These are phyloP conservation scores for Piper betle DNA, from an alignment of 164 flowering plant species.

Conservation along the genomic window DNA sequence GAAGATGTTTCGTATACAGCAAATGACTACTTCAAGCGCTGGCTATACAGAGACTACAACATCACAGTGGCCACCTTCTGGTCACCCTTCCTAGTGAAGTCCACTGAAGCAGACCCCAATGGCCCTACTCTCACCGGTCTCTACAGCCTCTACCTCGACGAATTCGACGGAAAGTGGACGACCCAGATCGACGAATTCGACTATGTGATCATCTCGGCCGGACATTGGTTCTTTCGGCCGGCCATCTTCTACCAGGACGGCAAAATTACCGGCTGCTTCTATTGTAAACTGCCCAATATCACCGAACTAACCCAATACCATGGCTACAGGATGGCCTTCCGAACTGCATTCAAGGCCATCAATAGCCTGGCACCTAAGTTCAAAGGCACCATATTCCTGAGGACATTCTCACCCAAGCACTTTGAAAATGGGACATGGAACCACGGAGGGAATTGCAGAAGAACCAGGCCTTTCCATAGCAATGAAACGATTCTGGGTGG, in stretches of 20 bases:
- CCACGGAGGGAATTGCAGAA: slow-evolving; percentile 53
- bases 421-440: slow-evolving; percentile 59
- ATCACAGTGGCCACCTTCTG: slow-evolving; percentile 47
- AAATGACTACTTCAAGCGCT: slow-evolving; percentile 16
- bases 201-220: slow-evolving; percentile 46
- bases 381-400: slow-evolving; percentile 31
- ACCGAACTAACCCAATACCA: slow-evolving; percentile 29
- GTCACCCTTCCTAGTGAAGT: slow-evolving; percentile 47
- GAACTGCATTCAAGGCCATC: slow-evolving; percentile 44
- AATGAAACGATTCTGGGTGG: slow-evolving; percentile 21
- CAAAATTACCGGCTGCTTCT: slow-evolving; percentile 35
- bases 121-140: slow-evolving; percentile 14
- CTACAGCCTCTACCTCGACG: slow-evolving; percentile 31
- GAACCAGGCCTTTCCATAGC: slow-evolving; percentile 33
- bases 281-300: slow-evolving; percentile 27
- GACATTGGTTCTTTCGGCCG: slow-evolving; percentile 35
- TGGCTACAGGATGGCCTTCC: slow-evolving; percentile 41
- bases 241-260: slow-evolving; percentile 28
- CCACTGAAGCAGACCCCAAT: slow-evolving; percentile 21
- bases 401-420: slow-evolving; percentile 56
- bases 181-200: slow-evolving; percentile 32
- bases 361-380: slow-evolving; percentile 17
- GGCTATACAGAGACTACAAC: slow-evolving; percentile 31
- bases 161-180: slow-evolving; percentile 22
- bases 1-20: slow-evolving; percentile 13